phyloP scores from a whole-genome alignment of 1,284 basidiomycete species.

The Pyrrhoderma noxium region DNA sequence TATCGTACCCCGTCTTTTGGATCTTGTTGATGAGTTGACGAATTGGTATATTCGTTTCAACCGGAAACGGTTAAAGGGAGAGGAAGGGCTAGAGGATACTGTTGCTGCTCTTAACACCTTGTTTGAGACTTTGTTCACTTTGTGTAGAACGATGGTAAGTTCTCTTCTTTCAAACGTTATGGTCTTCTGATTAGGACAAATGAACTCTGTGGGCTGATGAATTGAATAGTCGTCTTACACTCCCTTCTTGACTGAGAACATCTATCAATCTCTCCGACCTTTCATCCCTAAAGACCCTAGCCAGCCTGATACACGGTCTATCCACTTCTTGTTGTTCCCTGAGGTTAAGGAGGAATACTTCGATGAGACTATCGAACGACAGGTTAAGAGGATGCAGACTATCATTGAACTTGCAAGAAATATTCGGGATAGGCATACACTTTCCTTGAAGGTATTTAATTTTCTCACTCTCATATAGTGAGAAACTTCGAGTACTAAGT shows the following conservation, averaged over 20 bases:
- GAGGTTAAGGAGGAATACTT: slow-evolving; percentile 93
- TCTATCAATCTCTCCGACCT: slow-evolving; percentile 85
- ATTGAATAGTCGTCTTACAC: slow-evolving; percentile 84
- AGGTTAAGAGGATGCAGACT: slow-evolving; percentile 90
- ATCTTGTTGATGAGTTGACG: slow-evolving; percentile 93
- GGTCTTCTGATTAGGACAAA: too few relatives aligned
- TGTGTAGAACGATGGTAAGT: slow-evolving; percentile 88
- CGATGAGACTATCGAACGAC: slow-evolving; percentile 91
- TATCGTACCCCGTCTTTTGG: slow-evolving; percentile 89
- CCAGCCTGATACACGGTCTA: slow-evolving; percentile 73
- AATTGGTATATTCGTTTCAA: slow-evolving; percentile 99
- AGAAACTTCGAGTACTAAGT: too few relatives aligned
- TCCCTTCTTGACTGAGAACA: slow-evolving; percentile 95
- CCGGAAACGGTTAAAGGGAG: slow-evolving; percentile 91
- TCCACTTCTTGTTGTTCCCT: slow-evolving; percentile 96
- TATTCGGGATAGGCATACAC: slow-evolving; percentile 81
- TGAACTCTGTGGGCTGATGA: slow-evolving; percentile 11
- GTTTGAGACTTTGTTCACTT: slow-evolving; percentile 91
- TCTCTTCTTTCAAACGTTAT: slow-evolving; percentile 15
- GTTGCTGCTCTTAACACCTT: slow-evolving; percentile 88
- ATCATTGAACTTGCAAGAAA: slow-evolving; percentile 92
- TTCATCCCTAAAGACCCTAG: slow-evolving; percentile 76
- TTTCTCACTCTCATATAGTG: too few relatives aligned
- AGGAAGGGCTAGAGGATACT: slow-evolving; percentile 88
- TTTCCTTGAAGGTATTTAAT: slow-evolving; percentile 78